Evolutionary conservation across 495 filamentous ascomycete genomes (phyloP).

Genomic region (Penicillium robsamsonii): DNA sequence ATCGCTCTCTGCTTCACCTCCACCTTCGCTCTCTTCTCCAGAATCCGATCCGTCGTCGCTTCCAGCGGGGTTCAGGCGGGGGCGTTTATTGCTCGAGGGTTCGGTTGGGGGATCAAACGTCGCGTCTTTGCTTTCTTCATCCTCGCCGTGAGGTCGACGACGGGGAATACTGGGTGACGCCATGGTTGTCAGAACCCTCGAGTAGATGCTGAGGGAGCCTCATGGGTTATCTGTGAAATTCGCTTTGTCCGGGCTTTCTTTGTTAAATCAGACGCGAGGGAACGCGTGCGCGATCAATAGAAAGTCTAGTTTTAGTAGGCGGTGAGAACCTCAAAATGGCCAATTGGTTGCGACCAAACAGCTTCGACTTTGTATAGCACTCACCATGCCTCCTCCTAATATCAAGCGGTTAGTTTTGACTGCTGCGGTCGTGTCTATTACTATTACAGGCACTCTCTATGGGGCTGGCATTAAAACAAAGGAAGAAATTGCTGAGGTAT

Average conservation of each 20-base stretch:
- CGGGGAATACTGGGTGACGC: conserved; percentile 27
- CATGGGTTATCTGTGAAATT: conserved; percentile 5
- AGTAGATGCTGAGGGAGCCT: conserved; percentile 6
- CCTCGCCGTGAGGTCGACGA: conserved; percentile 32
- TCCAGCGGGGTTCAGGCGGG: conserved; percentile 26
- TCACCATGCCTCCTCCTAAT: conserved; percentile 26
- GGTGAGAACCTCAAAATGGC: conserved; percentile 20
- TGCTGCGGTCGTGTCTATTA: conserved; percentile 47
- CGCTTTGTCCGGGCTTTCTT: conserved; percentile 7
- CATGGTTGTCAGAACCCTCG: conserved; percentile 24
- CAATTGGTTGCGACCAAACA: conserved; percentile 5
- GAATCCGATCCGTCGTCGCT: conserved; percentile 7
- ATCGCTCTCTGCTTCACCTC: not conserved
- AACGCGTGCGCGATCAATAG: conserved; percentile 30
- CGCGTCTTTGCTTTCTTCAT: conserved; percentile 28
- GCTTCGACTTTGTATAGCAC: conserved; percentile 4
- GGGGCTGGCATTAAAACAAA: conserved; percentile 54
- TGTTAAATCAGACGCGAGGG: conserved; percentile 19
- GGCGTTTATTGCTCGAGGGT: conserved; percentile 35
- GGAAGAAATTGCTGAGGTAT: conserved; percentile 46
- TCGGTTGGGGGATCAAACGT: conserved; percentile 20
- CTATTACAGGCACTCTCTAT: conserved; percentile 51
- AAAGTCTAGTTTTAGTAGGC: conserved; percentile 22
- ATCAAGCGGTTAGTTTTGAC: conserved; percentile 43
- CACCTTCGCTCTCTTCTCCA: conserved; percentile 13